Base-by-base conservation (phyloP, 805 yeast species). In the Saccharomyces jurei region DNA sequence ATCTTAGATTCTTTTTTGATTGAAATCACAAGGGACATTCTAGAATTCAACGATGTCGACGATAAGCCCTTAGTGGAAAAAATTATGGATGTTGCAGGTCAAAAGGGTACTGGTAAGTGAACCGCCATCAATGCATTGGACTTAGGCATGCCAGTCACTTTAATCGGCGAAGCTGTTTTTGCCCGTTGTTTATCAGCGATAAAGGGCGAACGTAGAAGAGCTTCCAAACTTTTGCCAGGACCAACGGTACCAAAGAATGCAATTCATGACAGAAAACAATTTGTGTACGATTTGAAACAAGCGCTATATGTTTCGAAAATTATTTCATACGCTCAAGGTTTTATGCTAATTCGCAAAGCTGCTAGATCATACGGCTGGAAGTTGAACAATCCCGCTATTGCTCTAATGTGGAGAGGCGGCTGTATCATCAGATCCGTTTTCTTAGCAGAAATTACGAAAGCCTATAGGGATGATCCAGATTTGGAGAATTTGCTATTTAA, bases 71-170 rank as follows among this genome's bases (percentile, higher is more conserved):
- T 94, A 62, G 95, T 92, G 57, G 98, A 94, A 81, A 94, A 92
- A 83, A 91, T 92, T 71, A 78, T 90, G 74, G 99, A 92, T 77
- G 74, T 88, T 69, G 99, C 98, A 64, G 98, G 98, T 68, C 98
- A 92, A 81, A 92, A 92, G 83, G 99, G 99, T 83, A 92, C 99
- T 64, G 99, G 99, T 80, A 92, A 92, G 81, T 92, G 99, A 98
- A 94, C 98, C 65, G 97, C 98, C 61, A 89, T 92, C 75, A 91
- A 90, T 73, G 98, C 98, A 60, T 81, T 92, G 68, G 98, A 94
- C 76, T 81, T 94, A 66, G 98, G 98, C 75, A 89, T 89, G 87
- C 99, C 99, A 64, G 96, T 92, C 66, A 90, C 98, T 59, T 81
- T 92, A 73, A 94, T 92, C 67, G 97, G 98, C 74, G 99, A 92